Percentiles rank a stretch among this genome's conserved stretches.
phyloP scores from a whole-genome alignment of 129 eudicot genomes.

The Helichrysum umbraculigerum region DNA sequence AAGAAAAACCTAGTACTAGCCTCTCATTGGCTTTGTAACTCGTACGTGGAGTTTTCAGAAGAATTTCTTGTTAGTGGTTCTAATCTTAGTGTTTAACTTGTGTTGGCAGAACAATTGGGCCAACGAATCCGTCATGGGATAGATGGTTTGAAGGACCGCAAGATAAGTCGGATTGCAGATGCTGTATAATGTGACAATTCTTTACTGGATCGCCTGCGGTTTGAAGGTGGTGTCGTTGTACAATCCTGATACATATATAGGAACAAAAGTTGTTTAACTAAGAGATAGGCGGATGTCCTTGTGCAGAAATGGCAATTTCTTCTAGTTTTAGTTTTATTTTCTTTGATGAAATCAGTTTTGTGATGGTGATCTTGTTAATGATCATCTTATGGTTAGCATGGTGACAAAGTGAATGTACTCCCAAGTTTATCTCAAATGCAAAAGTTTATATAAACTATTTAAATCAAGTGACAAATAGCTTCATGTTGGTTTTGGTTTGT shows the following conservation, averaged over 20 bases:
- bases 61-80: not conserved
- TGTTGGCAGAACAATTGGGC: constrained; percentile 59
- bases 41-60: not conserved
- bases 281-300: not conserved
- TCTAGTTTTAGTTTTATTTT: not conserved
- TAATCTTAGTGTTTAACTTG: not conserved
- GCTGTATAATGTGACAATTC: constrained; percentile 52
- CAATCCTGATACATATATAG: not conserved
- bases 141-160: constrained; percentile 84
- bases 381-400: not conserved
- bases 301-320: constrained; percentile 10
- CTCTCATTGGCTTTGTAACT: not conserved
- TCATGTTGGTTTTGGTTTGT: not conserved
- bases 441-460: not conserved
- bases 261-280: not conserved
- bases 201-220: not conserved
- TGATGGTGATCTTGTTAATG: not conserved
- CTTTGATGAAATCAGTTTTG: not conserved
- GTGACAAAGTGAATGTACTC: not conserved
- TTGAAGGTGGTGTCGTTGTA: not conserved
- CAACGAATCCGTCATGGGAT: constrained; percentile 66
- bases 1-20: not conserved
- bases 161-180: constrained; percentile 58
- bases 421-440: constrained; percentile 1
- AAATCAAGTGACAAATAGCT: not conserved